Evolutionary conservation across 2,329 filamentous ascomycete species (phyloP), one percentile per base, ranked within the genome.

Genomic region (Aspergillus fijiensis): DNA sequence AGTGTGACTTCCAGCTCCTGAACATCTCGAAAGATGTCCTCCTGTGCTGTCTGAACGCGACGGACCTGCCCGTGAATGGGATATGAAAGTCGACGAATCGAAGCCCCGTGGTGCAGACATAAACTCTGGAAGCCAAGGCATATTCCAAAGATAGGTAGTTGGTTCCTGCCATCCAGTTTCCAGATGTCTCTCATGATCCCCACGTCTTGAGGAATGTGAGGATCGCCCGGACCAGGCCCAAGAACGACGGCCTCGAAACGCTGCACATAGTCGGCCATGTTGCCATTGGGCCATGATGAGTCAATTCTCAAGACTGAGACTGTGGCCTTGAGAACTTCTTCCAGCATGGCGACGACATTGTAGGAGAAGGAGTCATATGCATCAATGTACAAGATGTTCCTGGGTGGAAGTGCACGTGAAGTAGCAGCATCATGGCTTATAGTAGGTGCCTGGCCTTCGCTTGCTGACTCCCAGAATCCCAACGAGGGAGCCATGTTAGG

Each of bases 361-460:
- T 96, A 93, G 58, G 92, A 91, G 77, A 97, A 99, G 48, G 93
- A 97, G 79, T 99, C 95, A 77, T 96, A 96, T 63, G 94, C 93
- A 75, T 98, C 95, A 67, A 99, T 83, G 77, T 96, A 96, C 64
- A 98, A 85, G 63, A 98, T 89, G 61, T 66, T 71, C 54, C 69
- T 72, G 5, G 42, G 10, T 55, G 42, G 10, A 3, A 31, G 14
- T n/a, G n/a, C 12, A 29, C 19, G 11, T 27, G n/a, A 47, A 21
- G 29, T 16, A 21, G 27, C 5, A 10, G 27, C 5, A 10, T 45
- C 49, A 23, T 29, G 39, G 6, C 6, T 19, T 19, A 9, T 45
- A 45, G 39, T 19, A 1, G 39, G 16, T 29, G 27, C 9, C 14
- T 45, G 39, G 14, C 16, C 16, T 45, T 16, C 6, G 39, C 16